A percentile compares a stretch with the other conserved stretches of the same genome.
phyloP scores from a whole-genome alignment of 148 eudicot genomes.

The Fallopia convolvulus region DNA sequence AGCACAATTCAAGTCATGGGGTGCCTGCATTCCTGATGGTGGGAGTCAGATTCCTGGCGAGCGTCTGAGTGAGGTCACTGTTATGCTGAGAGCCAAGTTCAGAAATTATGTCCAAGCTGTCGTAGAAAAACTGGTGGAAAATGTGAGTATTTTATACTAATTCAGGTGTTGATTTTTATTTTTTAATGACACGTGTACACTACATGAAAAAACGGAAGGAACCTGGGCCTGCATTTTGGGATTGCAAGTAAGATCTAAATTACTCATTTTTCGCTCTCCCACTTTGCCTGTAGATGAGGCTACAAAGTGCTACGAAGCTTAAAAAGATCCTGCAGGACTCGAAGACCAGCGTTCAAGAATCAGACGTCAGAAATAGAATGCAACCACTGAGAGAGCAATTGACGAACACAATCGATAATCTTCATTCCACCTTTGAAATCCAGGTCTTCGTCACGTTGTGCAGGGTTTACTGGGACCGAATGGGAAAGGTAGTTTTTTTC shows the following conservation, averaged over 20 bases:
- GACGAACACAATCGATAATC: conserved; percentile 48
- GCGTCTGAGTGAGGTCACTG: conserved; percentile 79
- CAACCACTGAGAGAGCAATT: conserved; percentile 67
- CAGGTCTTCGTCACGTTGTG: conserved; percentile 64
- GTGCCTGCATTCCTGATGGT: conserved; percentile 63
- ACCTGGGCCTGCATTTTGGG: neutral
- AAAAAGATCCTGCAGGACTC: conserved; percentile 85
- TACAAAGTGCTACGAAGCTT: conserved; percentile 56
- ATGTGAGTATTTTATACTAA: conserved; percentile 38
- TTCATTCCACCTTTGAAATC: conserved; percentile 47
- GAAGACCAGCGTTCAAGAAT: conserved; percentile 49
- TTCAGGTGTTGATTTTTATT: neutral
- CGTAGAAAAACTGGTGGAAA: conserved; percentile 78
- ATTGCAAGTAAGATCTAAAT: neutral
- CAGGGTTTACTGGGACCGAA: conserved; percentile 77
- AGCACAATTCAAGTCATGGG: conserved; percentile 66
- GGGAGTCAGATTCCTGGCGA: conserved; percentile 71
- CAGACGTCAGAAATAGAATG: conserved; percentile 63
- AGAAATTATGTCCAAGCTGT: conserved; percentile 68
- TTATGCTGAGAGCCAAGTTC: conserved; percentile 79
- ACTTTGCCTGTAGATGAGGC: conserved; percentile 40
- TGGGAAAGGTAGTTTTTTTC: conserved; percentile 59
- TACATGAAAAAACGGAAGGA: neutral
- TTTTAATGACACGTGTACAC: neutral
- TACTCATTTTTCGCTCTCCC: neutral